phyloP scores from a whole-genome alignment of 495 filamentous ascomycete species.

The Articulospora tetracladia region DNA sequence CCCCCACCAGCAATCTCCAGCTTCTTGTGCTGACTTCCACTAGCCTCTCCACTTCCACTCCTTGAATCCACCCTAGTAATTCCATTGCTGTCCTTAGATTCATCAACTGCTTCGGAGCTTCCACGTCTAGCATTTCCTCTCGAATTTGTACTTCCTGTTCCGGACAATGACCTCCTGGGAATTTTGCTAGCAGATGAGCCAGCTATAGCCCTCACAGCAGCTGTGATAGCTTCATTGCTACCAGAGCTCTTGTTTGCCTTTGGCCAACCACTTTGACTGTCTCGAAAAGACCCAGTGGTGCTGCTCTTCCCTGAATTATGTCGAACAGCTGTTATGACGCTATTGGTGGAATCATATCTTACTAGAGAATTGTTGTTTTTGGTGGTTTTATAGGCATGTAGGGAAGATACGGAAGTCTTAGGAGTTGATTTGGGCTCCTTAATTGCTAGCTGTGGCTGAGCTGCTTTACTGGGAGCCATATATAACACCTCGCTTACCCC shows the following conservation, averaged over 20 bases:
- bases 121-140: too few species aligned
- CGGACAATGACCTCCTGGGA: not conserved
- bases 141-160: not conserved
- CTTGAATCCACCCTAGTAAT: too few species aligned
- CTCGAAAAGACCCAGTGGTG: not conserved
- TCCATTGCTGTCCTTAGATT: too few species aligned
- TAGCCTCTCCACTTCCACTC: too few species aligned
- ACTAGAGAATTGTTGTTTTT: not conserved
- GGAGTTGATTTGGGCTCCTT: not conserved
- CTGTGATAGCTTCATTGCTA: conserved; percentile 15
- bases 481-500: not conserved
- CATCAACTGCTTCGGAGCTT: too few species aligned
- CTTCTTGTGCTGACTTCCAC: too few species aligned
- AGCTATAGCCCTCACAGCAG: conserved; percentile 13
- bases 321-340: conserved; percentile 15
- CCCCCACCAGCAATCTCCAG: too few species aligned
- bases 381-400: not conserved
- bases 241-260: not conserved
- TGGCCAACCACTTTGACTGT: not conserved
- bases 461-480: not conserved
- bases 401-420: not conserved
- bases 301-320: conserved; percentile 12
- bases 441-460: not conserved
- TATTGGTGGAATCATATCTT: conserved; percentile 15
- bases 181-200: not conserved